These are phyloP conservation scores for Macrolepiota dolichaula DNA, from an alignment of 768 basidiomycete species.

Conservation along the genomic window DNA sequence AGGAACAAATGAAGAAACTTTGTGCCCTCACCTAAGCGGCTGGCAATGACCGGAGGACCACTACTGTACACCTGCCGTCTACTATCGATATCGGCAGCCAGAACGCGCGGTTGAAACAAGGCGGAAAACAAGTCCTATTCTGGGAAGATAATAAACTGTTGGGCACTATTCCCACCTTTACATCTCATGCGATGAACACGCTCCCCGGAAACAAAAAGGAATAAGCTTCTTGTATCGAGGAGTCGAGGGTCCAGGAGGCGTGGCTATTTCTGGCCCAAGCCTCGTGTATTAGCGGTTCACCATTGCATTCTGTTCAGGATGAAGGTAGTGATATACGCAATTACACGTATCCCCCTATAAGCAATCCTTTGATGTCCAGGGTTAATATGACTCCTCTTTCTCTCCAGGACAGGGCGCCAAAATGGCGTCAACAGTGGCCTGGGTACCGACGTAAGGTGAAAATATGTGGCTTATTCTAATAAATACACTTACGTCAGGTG, in stretches of 20 bases:
- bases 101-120: constrained; percentile 1
- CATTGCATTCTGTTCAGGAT: neutral
- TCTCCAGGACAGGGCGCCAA: too few species aligned
- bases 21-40: neutral
- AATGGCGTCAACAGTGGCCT: too few species aligned
- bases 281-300: neutral
- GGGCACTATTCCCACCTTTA: neutral
- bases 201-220: neutral
- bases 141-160: neutral
- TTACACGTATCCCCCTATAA: too few species aligned
- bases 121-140: neutral
- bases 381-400: neutral
- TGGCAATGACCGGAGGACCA: neutral
- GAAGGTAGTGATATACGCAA: neutral
- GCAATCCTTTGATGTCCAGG: neutral
- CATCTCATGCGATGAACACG: neutral
- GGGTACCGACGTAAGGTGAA: too few species aligned
- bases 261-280: neutral
- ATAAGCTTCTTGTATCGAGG: neutral
- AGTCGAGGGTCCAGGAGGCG: neutral
- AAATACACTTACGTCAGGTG: too few species aligned
- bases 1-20: too few species aligned
- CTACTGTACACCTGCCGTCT: neutral
- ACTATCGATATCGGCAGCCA: neutral
- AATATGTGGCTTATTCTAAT: too few species aligned